Evolutionary conservation across 495 filamentous ascomycete genomes (phyloP).

Genomic region (Penicillium cosmopolitanum): DNA sequence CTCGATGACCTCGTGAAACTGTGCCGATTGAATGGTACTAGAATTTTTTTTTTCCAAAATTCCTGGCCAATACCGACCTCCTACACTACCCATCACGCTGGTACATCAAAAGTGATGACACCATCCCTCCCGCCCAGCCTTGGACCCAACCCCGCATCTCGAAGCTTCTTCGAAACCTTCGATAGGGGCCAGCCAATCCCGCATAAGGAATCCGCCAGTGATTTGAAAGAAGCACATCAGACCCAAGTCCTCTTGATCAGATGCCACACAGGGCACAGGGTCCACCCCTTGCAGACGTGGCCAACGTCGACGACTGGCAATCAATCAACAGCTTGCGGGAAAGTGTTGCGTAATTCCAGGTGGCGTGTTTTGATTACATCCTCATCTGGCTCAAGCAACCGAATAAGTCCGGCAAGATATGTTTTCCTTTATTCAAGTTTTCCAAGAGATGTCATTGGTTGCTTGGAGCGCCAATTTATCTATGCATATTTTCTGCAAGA

Average conservation of each 20-base stretch:
- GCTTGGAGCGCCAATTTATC: not conserved
- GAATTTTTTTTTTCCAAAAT: not conserved
- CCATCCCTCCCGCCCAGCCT: not conserved
- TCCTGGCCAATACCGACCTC: not conserved
- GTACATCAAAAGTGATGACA: constrained; percentile 4
- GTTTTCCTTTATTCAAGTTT: not conserved
- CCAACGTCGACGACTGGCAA: not conserved
- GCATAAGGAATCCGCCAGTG: too few relatives aligned
- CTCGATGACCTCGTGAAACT: constrained; percentile 33
- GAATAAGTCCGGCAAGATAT: not conserved
- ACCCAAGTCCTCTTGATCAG: not conserved
- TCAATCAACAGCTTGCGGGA: not conserved
- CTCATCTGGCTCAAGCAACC: too few relatives aligned
- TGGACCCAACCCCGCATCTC: not conserved
- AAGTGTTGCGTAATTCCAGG: not conserved
- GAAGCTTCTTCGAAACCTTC: not conserved
- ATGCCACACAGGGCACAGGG: constrained; percentile 3
- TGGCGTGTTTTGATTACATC: too few relatives aligned
- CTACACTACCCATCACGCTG: not conserved
- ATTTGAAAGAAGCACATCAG: not conserved
- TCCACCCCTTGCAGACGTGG: not conserved
- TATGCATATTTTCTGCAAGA: not conserved
- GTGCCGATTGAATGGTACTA: not conserved
- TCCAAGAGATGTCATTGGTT: not conserved
- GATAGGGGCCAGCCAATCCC: not conserved